Conservation (phyloP, 768 basidiomycete genomes). For the Lactarius indigo region DNA sequence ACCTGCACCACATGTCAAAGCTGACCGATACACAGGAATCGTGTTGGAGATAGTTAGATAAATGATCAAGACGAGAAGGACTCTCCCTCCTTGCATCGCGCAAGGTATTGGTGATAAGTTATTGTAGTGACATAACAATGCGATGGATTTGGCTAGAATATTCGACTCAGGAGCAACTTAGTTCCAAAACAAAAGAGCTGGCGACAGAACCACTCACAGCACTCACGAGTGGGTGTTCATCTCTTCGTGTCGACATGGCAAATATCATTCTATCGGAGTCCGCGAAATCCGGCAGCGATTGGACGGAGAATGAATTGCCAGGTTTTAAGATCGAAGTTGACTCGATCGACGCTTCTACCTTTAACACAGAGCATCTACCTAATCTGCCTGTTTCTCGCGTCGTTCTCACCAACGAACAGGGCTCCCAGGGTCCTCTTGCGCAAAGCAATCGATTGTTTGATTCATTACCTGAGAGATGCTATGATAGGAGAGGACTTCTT, state of each 20-base stretch:
- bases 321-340: not conserved
- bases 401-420: not conserved
- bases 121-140: not conserved
- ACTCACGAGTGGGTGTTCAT: not conserved
- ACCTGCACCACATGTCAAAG: not conserved
- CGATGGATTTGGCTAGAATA: not conserved
- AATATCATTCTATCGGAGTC: not conserved
- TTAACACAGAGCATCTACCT: not conserved
- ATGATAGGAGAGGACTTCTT: not conserved
- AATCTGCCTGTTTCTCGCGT: not conserved
- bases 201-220: too few relatives aligned
- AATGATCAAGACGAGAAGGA: not conserved
- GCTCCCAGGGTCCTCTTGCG: not conserved
- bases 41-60: conserved; percentile 15
- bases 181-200: too few relatives aligned
- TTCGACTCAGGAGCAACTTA: not conserved
- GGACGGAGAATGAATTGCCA: not conserved
- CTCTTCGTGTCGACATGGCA: not conserved
- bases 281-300: not conserved
- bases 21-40: conserved; percentile 7
- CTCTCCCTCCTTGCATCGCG: not conserved
- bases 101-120: not conserved
- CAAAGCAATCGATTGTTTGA: not conserved
- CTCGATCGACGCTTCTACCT: not conserved
- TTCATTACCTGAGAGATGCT: not conserved